Base-by-base conservation (phyloP, 1,284 basidiomycete species). In the Mycena sp. region DNA sequence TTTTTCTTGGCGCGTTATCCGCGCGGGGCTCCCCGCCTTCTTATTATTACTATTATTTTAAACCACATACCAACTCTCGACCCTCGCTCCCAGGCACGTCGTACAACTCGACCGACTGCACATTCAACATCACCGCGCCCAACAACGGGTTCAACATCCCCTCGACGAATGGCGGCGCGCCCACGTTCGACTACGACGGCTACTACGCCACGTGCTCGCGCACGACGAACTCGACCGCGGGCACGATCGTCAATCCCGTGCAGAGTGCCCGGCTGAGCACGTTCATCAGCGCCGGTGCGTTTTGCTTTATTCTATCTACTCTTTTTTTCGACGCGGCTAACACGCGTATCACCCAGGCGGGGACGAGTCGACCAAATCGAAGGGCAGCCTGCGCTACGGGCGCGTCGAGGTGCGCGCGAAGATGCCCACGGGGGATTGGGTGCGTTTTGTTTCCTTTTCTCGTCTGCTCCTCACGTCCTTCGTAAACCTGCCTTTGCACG, bases 171-270 rank as follows among this genome's bases (percentile, higher is more conserved):
- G 32, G 32, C 32, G 32, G 7, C 32, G 14, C 14, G 77, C n/a
- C 25, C 48, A 23, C 59, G 59, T 93, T 92, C 51, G 71, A 83
- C 38, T 60, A 53, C 35, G 68, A 70, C 45, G 68, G 64, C 10
- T 81, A 79, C 58, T 65, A 67, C 37, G 64, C 68, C 32, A 69
- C 77, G 9, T 86, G 84, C 69, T 81, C 80, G 32, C 85, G 83
- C 26, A 84, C 86, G 1, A 86, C 89, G 68, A 87, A 88, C 55
- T 77, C 87, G 5, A 85, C 86, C 7, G 81, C 80, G 0, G 90
- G 91, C 66, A 86, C 89, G 0, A 82, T 92, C 41, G 87, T 95
- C 70, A 91, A 92, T 69, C 93, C 93, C 7, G 86, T 93, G 45
- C 87, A 87, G 79, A 88, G 85, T 61, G 93, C 92, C 3, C 81